A percentile compares a stretch with the other conserved stretches of the same genome.
These are phyloP conservation scores for Crithidia expoeki DNA, from an alignment of 208 protist genomes.

Conservation along the genomic window DNA sequence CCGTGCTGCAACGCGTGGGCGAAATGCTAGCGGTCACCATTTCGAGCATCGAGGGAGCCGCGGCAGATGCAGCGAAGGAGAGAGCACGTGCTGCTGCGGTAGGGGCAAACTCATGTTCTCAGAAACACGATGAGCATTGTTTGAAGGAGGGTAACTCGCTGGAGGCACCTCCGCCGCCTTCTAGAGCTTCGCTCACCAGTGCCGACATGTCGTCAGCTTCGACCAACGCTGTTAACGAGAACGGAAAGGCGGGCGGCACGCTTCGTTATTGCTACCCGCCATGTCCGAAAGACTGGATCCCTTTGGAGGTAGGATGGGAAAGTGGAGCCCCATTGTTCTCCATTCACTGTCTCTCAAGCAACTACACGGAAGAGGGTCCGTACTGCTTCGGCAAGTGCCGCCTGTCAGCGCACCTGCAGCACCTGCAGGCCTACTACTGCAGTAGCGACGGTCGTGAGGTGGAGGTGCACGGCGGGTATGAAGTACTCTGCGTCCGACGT, in stretches of 20 bases:
- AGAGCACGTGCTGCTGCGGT: background rate
- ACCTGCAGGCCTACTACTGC: conserved; percentile 47
- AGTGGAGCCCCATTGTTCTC: conserved; percentile 45
- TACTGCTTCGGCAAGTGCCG: conserved; percentile 55
- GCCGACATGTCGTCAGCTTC: no score
- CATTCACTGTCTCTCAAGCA: conserved; percentile 25
- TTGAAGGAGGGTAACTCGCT: background rate
- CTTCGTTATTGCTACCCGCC: conserved; percentile 35
- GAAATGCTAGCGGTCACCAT: conserved; percentile 47
- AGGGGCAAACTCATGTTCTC: background rate
- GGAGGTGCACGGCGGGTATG: conserved; percentile 27
- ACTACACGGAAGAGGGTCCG: background rate
- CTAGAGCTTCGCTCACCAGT: background rate
- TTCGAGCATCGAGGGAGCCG: conserved; percentile 37
- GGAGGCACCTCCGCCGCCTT: background rate
- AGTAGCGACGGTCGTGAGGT: conserved; percentile 37
- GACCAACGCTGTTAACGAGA: background rate
- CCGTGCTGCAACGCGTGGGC: conserved; percentile 51
- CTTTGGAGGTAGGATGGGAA: conserved; percentile 40
- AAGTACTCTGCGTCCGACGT: conserved; percentile 53
- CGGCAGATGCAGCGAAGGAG: conserved; percentile 28
- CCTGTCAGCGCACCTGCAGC: conserved; percentile 31
- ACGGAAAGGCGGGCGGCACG: background rate
- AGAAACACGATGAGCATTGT: no score
- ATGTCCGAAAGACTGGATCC: conserved; percentile 35